Percentiles rank a stretch among this genome's conserved stretches.
These are phyloP conservation scores for Coemansia sp. DNA, from an alignment of 192 early-diverging fungal species.

Conservation along the genomic window DNA sequence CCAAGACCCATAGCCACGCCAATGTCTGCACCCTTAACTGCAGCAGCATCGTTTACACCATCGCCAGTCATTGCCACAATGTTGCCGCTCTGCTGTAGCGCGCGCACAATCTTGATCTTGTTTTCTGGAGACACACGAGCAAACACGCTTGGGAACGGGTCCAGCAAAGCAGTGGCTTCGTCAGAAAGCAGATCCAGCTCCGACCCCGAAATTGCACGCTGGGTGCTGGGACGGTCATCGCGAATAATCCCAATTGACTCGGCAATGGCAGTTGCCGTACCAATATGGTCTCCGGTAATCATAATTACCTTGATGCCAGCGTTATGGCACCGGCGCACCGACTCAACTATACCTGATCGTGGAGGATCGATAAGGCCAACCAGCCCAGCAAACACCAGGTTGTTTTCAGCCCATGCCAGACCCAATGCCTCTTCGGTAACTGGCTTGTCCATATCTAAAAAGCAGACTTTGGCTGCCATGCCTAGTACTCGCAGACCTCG, in stretches of 20 bases:
- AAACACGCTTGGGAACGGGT: conserved; percentile 94
- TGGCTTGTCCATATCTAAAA: conserved; percentile 56
- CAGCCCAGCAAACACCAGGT: conserved; percentile 84
- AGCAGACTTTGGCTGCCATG: conserved; percentile 68
- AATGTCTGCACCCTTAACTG: conserved; percentile 93
- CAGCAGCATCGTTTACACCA: conserved; percentile 94
- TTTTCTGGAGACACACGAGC: conserved; percentile 95
- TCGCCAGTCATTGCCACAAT: conserved; percentile 94
- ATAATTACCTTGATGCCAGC: conserved; percentile 96
- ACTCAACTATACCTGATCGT: conserved; percentile 75
- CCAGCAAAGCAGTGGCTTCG: conserved; percentile 72
- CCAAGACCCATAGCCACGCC: conserved; percentile 97
- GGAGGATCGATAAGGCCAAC: conserved; percentile 95
- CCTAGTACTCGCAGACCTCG: conserved; percentile 87
- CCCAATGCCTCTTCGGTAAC: conserved; percentile 32
- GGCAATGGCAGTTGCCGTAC: conserved; percentile 92
- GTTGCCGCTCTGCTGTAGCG: conserved; percentile 75
- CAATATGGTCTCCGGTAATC: conserved; percentile 97
- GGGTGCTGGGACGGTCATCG: conserved; percentile 50
- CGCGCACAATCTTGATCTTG: conserved; percentile 92
- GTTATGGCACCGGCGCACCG: conserved; percentile 75
- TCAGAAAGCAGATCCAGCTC: conserved; percentile 92
- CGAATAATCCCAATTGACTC: conserved; percentile 84
- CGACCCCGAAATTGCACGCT: conserved; percentile 79
- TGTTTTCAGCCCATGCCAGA: conserved; percentile 58